Base-by-base conservation (phyloP, 208 protist genomes). In the Naegleria gruberi region DNA sequence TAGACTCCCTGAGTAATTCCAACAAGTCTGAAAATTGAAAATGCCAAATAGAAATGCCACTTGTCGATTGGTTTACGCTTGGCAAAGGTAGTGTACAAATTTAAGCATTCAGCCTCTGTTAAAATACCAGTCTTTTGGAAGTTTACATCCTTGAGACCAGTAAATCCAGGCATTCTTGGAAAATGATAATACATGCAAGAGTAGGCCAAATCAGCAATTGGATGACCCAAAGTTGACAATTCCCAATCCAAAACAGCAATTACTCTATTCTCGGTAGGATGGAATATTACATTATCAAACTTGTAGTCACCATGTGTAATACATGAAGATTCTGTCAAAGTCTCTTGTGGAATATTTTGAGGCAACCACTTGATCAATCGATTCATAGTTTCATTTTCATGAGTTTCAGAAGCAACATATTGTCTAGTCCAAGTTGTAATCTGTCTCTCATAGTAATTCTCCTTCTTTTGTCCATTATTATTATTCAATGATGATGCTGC, bases 211-310 rank as follows among this genome's bases (percentile, higher is more conserved):
- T 96, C 95, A 6, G 93, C 74, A 42, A 96, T 42, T 0, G 95
- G 94, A 82, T 91, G 5, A 47, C 94, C 94, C 26, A 97, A 34
- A 15, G 95, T 96, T n/a, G 90, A 92, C n/a, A 97, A 87, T 90
- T 97, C 95, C 95, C 95, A 97, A 89, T 97, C 95, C 8, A 96
- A 89, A 30, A 96, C 91, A n/a, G 93, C 95, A 0, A 96, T 90
- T 44, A 96, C 89, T 34, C 83, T 81, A 30, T 74, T 73, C 89
- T 95, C 90, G 8, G 93, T 94, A 10, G 94, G 94, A 88, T 96
- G 94, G 82, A 96, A 94, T 0, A 96, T 93, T 15, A 95, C 30
- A 83, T 95, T 95, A 84, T 95, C 93, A 43, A 96, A 43, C 2
- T 91, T 73, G 43, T 51, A 94, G 55, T 96, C 92, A 23, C 93